Conservation (phyloP, 768 basidiomycete species). For the Lyophyllum decastes region DNA sequence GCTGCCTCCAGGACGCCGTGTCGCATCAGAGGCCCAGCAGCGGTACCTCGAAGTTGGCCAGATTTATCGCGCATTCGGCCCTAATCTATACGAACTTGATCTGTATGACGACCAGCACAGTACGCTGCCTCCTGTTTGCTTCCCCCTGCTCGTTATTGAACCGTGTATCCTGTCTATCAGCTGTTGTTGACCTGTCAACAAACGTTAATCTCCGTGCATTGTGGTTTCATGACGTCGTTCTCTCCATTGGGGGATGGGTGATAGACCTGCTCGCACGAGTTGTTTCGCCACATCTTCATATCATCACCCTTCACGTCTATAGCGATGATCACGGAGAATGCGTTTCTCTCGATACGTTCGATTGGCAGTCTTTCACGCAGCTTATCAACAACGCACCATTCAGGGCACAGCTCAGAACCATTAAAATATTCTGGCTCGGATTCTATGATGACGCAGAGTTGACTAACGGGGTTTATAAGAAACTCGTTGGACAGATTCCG, state of each 20-base stretch:
- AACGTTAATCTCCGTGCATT: conserved; percentile 10
- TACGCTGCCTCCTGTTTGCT: background rate
- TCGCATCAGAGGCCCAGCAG: background rate
- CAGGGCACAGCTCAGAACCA: background rate
- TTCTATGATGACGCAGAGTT: conserved; percentile 1
- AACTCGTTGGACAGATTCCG: background rate
- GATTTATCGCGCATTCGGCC: conserved; percentile 1
- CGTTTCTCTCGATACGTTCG: background rate
- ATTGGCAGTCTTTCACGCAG: conserved; percentile 9
- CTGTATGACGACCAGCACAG: background rate
- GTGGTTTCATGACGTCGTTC: conserved; percentile 11
- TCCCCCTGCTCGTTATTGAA: background rate
- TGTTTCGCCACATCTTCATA: conserved; percentile 8
- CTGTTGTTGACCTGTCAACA: conserved; percentile 1
- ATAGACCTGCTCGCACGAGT: background rate
- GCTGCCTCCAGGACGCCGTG: background rate
- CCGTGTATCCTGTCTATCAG: background rate
- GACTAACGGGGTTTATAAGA: background rate
- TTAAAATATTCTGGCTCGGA: conserved; percentile 6
- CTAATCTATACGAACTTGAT: conserved; percentile 13
- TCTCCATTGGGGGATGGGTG: conserved; percentile 5
- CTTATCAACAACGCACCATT: conserved; percentile 5
- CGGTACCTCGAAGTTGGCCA: background rate
- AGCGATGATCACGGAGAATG: conserved; percentile 1
- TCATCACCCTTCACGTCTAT: conserved; percentile 7